Conservation (phyloP, 768 basidiomycete genomes). For the Epithele typhae region DNA sequence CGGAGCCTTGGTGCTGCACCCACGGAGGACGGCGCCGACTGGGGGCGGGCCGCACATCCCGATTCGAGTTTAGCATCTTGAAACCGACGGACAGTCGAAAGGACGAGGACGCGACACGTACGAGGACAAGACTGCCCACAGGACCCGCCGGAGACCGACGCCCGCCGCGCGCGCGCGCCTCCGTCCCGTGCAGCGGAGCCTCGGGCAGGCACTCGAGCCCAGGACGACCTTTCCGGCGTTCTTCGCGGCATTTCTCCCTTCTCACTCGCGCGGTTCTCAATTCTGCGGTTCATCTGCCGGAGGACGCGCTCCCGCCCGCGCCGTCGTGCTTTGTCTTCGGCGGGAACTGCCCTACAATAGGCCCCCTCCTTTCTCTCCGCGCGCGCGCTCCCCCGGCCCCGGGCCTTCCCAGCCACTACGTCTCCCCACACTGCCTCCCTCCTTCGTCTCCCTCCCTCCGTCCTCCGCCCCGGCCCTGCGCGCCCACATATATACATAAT, state of each 20-base stretch:
- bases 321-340: conserved; percentile 16
- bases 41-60: not conserved
- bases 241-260: conserved; percentile 9
- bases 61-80: conserved; percentile 11
- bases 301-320: conserved; percentile 2
- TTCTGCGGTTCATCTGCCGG: conserved; percentile 18
- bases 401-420: conserved; percentile 10
- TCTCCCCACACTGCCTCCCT: conserved; percentile 16
- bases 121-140: conserved; percentile 7
- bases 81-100: not conserved
- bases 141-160: conserved; percentile 9
- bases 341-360: conserved; percentile 12
- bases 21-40: conserved; percentile 7
- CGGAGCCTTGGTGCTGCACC: not conserved
- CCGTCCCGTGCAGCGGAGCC: conserved; percentile 2
- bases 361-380: conserved; percentile 15
- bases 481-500: conserved; percentile 16
- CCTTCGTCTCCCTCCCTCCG: conserved; percentile 8
- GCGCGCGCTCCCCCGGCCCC: conserved; percentile 1
- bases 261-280: conserved; percentile 15
- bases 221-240: conserved; percentile 9
- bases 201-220: conserved; percentile 11
- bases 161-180: conserved; percentile 1
- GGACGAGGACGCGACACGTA: not conserved
- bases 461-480: conserved; percentile 12